Base-by-base conservation (phyloP, 306 rosid genomes). In the Malus sieversii region DNA sequence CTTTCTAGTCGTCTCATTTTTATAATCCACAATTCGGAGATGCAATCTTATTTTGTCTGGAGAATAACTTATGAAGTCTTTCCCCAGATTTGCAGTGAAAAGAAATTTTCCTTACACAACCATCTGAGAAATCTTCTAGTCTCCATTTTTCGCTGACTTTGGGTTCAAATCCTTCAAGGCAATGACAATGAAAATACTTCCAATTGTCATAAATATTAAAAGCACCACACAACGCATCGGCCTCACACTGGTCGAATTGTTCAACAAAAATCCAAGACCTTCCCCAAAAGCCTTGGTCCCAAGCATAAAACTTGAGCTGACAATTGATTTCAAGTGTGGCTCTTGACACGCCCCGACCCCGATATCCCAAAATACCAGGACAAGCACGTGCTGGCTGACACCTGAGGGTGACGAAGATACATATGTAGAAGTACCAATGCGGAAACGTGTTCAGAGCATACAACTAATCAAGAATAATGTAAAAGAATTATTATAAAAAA, bases 121-220 rank as follows among this genome's bases (percentile, higher is more conserved):
- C 75, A 67, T 57, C 14, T 6, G 68, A 66, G 51, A 29, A 59
- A 4, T 57, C 51, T 48, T 38, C 5, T 15, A 27, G 9, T 22
- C 25, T 11, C 66, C 57, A 77, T 7, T 68, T 51, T 57, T 40
- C 11, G 12, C 6, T 23, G 8, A 42, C 61, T 27, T 68, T 68
- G 3, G 75, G 74, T 23, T 38, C 52, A 61, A 77, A 68, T 25
- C 75, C 75, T 68, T 58, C 8, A 19, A 33, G 29, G 61, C 78
- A 75, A 10, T 9, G 20, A 38, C 78, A 75, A 60, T 0, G 14
- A 12, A 32, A 14, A 5, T 1, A 6, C 0, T 0, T 1, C 8
- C 0, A 2, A 19, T 25, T 18, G 19, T 60, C 0, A 33, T 66
- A 75, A 23, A 33, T 53, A n/a, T 27, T 16, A 53, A 52, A 76